These are phyloP conservation scores for Pichia sp. DNA, from an alignment of 1,139 yeast genomes.

Conservation along the genomic window DNA sequence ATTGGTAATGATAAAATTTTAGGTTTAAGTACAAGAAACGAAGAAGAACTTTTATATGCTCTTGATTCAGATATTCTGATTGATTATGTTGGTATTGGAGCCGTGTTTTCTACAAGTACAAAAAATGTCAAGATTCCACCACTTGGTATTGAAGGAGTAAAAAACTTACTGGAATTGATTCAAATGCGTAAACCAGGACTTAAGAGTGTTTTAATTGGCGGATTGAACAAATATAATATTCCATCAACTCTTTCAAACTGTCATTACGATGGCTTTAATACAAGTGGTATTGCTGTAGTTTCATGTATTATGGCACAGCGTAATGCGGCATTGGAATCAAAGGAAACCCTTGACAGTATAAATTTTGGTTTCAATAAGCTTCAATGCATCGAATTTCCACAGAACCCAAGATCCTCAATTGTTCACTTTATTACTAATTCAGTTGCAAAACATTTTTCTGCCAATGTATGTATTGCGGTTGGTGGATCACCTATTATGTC, in stretches of 20 bases:
- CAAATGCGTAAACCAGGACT: conserved; percentile 37
- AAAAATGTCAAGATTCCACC: conserved; percentile 47
- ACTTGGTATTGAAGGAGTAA: conserved; percentile 64
- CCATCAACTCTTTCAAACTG: conserved; percentile 50
- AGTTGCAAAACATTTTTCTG: conserved; percentile 86
- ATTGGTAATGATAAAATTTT: conserved; percentile 71
- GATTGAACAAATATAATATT: conserved; percentile 62
- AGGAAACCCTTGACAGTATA: conserved; percentile 13
- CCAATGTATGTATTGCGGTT: conserved; percentile 79
- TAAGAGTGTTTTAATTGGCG: conserved; percentile 79
- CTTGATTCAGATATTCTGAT: conserved; percentile 38
- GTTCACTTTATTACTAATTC: conserved; percentile 86
- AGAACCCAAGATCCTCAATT: conserved; percentile 39
- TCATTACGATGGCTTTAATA: conserved; percentile 38
- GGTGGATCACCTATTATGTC: conserved; percentile 94
- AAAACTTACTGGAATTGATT: conserved; percentile 47
- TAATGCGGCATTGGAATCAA: conserved; percentile 39
- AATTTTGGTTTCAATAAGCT: conserved; percentile 2
- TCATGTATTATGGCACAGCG: conserved; percentile 74
- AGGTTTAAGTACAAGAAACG: conserved; percentile 69
- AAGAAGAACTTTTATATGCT: conserved; percentile 53
- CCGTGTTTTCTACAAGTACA: conserved; percentile 69
- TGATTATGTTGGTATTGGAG: conserved; percentile 86
- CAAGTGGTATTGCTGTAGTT: conserved; percentile 83
- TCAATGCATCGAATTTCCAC: neutral